Conservation (phyloP, 331 rosid genomes). For the Quercus lobata region DNA sequence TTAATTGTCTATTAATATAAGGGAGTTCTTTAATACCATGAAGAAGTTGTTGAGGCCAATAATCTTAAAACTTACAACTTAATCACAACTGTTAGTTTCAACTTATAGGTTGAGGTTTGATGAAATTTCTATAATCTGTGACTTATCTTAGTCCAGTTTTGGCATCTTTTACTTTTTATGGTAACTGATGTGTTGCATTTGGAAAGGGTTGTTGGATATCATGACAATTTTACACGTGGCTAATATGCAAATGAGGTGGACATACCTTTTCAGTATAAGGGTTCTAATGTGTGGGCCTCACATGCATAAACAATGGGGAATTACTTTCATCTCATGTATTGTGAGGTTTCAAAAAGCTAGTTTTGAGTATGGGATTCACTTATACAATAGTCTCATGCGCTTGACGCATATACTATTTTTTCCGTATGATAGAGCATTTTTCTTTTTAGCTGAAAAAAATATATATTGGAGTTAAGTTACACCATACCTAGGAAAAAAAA, state of each 20-base stretch:
- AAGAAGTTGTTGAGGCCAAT: no score
- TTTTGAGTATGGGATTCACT: no score
- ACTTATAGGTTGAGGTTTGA: neutral
- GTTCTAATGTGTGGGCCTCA: neutral
- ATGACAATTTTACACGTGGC: neutral
- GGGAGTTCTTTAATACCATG: neutral
- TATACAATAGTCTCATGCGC: no score
- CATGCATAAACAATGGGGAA: no score
- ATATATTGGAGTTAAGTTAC: no score
- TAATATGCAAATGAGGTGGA: neutral
- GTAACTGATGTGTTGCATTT: neutral
- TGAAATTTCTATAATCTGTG: neutral
- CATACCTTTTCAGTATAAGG: neutral
- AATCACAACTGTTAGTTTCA: no score
- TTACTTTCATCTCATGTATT: neutral
- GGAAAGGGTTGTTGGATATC: neutral
- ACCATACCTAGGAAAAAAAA: no score
- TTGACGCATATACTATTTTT: no score
- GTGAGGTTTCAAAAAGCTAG: no score
- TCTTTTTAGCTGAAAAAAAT: no score
- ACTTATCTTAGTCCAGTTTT: neutral
- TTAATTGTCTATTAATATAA: neutral
- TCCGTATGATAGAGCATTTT: no score
- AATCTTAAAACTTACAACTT: no score
- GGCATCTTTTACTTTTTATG: neutral